phyloP scores from a whole-genome alignment of 371 early-diverging fungal genomes.

The Zychaea mexicana region DNA sequence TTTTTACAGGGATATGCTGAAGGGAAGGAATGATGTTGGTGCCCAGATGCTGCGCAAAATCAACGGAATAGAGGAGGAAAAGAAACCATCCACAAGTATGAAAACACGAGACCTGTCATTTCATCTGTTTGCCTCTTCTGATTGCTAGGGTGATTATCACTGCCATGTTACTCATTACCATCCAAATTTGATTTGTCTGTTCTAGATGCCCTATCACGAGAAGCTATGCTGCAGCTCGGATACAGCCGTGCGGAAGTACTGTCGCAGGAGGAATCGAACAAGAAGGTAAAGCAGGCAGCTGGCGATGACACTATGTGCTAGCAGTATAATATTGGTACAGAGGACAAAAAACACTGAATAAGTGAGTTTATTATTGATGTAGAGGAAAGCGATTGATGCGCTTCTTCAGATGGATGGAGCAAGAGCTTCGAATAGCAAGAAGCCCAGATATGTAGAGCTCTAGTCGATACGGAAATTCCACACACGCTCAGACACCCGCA shows the following conservation, averaged over 20 bases:
- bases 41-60: constrained; percentile 44
- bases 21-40: constrained; percentile 38
- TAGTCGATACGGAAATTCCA: constrained; percentile 24
- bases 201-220: constrained; percentile 29
- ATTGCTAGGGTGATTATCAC: background rate
- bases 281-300: background rate
- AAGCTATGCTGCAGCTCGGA: constrained; percentile 40
- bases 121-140: background rate
- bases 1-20: constrained; percentile 32
- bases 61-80: constrained; percentile 36
- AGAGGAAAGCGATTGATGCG: constrained; percentile 41
- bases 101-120: no score
- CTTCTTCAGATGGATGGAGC: constrained; percentile 10
- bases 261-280: constrained; percentile 29
- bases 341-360: no score
- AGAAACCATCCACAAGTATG: constrained; percentile 11
- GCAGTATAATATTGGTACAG: no score
- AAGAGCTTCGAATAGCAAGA: constrained; percentile 18
- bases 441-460: constrained; percentile 41
- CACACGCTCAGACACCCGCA: background rate
- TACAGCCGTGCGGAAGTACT: constrained; percentile 20
- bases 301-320: background rate
- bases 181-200: background rate
- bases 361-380: background rate
- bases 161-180: no score